A percentile compares a stretch with the other conserved stretches of the same genome.
Evolutionary conservation across 2,329 filamentous ascomycete genomes (phyloP).

Genomic region (Cladosporium halotolerans): DNA sequence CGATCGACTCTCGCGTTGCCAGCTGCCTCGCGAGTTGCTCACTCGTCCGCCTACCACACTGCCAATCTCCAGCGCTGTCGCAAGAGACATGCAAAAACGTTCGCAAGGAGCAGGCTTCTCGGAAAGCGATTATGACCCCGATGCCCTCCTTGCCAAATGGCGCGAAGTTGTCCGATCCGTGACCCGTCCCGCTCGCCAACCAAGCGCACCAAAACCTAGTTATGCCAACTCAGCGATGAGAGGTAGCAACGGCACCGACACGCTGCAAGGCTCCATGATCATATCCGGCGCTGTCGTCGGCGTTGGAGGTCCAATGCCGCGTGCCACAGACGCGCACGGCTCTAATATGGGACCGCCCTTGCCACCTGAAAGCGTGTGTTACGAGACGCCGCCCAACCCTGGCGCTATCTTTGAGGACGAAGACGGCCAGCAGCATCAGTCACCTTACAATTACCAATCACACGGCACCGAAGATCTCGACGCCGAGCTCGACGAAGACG

Average conservation of each 20-base stretch:
- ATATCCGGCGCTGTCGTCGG: conserved; percentile 24
- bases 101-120: conserved; percentile 4
- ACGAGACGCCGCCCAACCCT: conserved; percentile 27
- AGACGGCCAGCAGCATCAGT: conserved; percentile 11
- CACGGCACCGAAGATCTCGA: conserved; percentile 10
- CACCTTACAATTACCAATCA: conserved; percentile 5
- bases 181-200: conserved; percentile 14
- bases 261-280: conserved; percentile 21
- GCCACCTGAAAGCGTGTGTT: conserved; percentile 15
- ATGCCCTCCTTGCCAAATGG: conserved; percentile 26
- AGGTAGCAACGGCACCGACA: not conserved
- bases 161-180: conserved; percentile 20
- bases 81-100: conserved; percentile 22
- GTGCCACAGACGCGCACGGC: not conserved
- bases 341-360: not conserved
- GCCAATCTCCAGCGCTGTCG: conserved; percentile 31
- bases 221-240: conserved; percentile 9
- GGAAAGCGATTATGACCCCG: conserved; percentile 24
- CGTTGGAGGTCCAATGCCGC: conserved; percentile 22
- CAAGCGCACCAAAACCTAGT: not conserved
- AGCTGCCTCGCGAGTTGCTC: conserved; percentile 30
- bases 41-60: conserved; percentile 31
- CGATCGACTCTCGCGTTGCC: conserved; percentile 28
- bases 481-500: conserved; percentile 11
- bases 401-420: conserved; percentile 22